Base-by-base conservation (phyloP, 2,329 filamentous ascomycete species). In the Colletotrichum endophyticum region DNA sequence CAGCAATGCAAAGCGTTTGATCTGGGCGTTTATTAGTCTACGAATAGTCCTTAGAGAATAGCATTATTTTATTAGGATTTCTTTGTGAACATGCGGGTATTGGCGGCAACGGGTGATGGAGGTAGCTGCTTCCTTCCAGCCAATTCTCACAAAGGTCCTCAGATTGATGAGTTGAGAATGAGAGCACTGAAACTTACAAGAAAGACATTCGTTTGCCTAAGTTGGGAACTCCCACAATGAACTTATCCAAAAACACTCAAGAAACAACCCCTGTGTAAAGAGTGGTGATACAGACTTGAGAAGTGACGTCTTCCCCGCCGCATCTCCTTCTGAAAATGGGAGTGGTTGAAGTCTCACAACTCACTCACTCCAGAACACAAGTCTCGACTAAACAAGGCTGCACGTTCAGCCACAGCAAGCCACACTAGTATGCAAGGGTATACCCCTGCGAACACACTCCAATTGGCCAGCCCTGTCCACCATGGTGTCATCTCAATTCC, bases 401-500 rank as follows among this genome's bases (percentile, higher is more conserved):
- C 19, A 27, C 30, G 16, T n/a, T 66, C 34, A 70, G 70, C 74
- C 70, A 74, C 61, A 44, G 57, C 25, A 19, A 59, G 74, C 74
- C 74, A 76, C 71, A 66, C 7, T 7, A 2, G 5, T 3, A 8
- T 7, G 27, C 57, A 59, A 61, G 56, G 64, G 34, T 49, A 19
- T 19, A 19, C 30, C 59, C 74, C 66, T 27, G 53, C 9, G 5
- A 15, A 7, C 3, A 28, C 34, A 28, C 27, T 71, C 30, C 66
- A 34, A 77, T 77, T 77, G 75, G 75, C 66, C 62, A 75, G 72
- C 61, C 66, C 49, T 39, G 59, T 57, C 64, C 32, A 32, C 64
- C 56, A 67, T 77, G 66, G 59, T 77, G 75, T 75, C 75, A 71
- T 32, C 27, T 53, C 61, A 76, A 59, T 64, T 66, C 64, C 69